phyloP scores from a whole-genome alignment of 1,284 basidiomycete species.

The Cutaneotrichosporon arboriforme region DNA sequence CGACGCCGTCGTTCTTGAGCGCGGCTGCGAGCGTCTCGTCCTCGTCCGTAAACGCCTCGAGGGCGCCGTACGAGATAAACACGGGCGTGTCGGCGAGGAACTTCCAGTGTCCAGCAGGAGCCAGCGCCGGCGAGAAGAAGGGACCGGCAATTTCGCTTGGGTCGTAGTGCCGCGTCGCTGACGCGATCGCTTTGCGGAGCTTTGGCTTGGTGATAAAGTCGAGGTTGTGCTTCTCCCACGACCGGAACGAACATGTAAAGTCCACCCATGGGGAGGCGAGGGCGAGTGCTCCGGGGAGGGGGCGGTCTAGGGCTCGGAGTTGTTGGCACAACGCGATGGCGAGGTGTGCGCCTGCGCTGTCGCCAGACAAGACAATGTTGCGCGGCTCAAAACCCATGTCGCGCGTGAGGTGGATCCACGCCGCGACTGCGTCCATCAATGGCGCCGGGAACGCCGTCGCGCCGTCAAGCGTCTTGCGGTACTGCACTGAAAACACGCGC shows the following conservation, averaged over 20 bases:
- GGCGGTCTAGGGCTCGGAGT: constrained; percentile 5
- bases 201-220: constrained; percentile 14
- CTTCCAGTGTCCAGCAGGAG: constrained; percentile 13
- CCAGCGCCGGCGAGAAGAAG: constrained; percentile 25
- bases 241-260: constrained; percentile 34
- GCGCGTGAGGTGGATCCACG: constrained; percentile 11
- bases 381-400: constrained; percentile 8
- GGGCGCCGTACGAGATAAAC: constrained; percentile 31
- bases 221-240: not conserved
- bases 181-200: constrained; percentile 9
- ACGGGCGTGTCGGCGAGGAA: constrained; percentile 24
- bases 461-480: constrained; percentile 13
- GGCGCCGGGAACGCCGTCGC: constrained; percentile 14
- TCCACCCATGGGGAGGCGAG: constrained; percentile 59
- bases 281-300: constrained; percentile 53
- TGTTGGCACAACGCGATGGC: constrained; percentile 9
- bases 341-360: constrained; percentile 19
- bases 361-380: constrained; percentile 13
- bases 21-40: constrained; percentile 20
- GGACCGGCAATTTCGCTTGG: not conserved
- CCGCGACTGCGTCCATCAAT: constrained; percentile 19
- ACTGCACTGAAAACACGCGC: constrained; percentile 10
- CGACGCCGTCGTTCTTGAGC: constrained; percentile 32
- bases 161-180: constrained; percentile 19
- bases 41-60: constrained; percentile 36